A percentile compares a stretch with the other conserved stretches of the same genome.
Conservation (phyloP, 106 monocot genomes). For the Dendrobium catenatum region DNA sequence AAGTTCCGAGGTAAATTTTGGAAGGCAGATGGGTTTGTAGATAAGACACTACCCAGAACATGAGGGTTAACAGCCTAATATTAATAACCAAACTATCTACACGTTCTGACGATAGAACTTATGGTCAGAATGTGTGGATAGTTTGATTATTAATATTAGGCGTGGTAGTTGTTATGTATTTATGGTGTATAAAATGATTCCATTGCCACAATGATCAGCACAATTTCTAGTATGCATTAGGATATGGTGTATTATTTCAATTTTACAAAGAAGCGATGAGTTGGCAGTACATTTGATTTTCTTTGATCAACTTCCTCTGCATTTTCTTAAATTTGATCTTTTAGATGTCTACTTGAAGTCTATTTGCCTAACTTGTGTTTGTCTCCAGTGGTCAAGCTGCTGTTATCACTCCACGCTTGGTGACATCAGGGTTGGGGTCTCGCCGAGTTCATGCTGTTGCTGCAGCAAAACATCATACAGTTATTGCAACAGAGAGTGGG, state of each 20-base stretch:
- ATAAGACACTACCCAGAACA: too few species aligned
- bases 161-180: neutral
- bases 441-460: conserved; percentile 68
- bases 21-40: too few species aligned
- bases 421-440: conserved; percentile 60
- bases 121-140: neutral
- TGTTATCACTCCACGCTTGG: conserved; percentile 86
- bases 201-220: neutral
- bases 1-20: too few species aligned
- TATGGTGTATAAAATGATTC: neutral
- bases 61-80: too few species aligned
- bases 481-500: conserved; percentile 86
- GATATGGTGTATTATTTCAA: neutral
- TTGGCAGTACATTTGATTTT: neutral
- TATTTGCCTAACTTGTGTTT: conserved; percentile 11
- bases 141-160: conserved; percentile 2
- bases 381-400: conserved; percentile 89
- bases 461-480: conserved; percentile 95
- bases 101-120: neutral
- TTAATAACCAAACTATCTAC: conserved; percentile 1
- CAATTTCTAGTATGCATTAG: neutral
- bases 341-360: neutral
- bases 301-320: neutral
- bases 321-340: neutral
- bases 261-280: neutral